Base-by-base conservation (phyloP, 257 asterid genomes). In the Solanum medicagineum region DNA sequence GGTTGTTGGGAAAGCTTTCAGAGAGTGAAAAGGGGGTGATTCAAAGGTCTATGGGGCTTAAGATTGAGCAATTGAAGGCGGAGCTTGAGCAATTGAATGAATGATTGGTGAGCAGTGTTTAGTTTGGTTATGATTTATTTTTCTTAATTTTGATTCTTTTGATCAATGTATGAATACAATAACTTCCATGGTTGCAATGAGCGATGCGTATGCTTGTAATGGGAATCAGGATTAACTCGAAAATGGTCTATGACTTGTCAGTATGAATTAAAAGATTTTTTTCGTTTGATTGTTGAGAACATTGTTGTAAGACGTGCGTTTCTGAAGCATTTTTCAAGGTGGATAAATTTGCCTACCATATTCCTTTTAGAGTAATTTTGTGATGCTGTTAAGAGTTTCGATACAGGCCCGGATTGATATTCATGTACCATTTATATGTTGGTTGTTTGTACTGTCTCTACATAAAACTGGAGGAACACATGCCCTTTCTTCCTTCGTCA, bases 1-100 rank as follows among this genome's bases (percentile, higher is more conserved):
- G 88, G 42, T 87, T 97, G 84, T 69, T 94, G 91, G 80, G 49
- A 14, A 95, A 83, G 88, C 84, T 94, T 62, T 91, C 96, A 12
- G 94, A 94, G 88, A 89, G 86, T 42, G 97, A 94, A 84, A 94
- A 66, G 84, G 89, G 91, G 69, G 91, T 90, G 59, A 91, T 95
- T 44, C 98, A 93, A 89, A 90, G 99, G 90, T 93, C 98, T 36
- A 94, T 94, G 99, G 98, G 99, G 86, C 98, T 97, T 86, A 97
- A 97, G 92, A 92, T 95, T 87, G 96, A 93, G 93, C 98, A 97
- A 66, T 85, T 97, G 91, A 95, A 95, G 88, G 99, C 98, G 49
- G 98, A 97, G 91, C 95, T 95, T 51, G 87, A 80, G 26, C 99
- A 97, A 80, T 77, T 97, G 92, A 92, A 97, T 75, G 99, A 95